Evolutionary conservation across 768 basidiomycete species (phyloP).

Genomic region (Royoungia palumana): DNA sequence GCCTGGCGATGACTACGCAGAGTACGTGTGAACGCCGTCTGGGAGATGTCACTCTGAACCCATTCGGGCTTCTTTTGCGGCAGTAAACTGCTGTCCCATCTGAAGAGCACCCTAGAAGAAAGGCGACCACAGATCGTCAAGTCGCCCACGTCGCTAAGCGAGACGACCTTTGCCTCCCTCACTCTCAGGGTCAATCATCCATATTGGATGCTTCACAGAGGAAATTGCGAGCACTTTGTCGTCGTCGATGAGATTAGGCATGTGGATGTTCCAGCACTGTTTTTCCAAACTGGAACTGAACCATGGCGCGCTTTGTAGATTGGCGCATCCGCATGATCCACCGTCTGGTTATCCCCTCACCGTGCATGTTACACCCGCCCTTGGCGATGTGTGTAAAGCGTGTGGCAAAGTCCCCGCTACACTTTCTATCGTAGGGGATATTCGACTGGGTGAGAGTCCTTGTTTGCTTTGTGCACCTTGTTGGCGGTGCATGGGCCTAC

Average conservation of each 20-base stretch:
- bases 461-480: constrained; percentile 71
- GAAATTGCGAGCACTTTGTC: constrained; percentile 79
- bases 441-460: constrained; percentile 74
- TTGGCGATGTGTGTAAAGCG: constrained; percentile 61
- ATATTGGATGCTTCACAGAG: constrained; percentile 79
- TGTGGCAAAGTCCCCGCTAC: constrained; percentile 71
- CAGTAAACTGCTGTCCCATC: constrained; percentile 48
- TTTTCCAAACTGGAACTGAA: not conserved
- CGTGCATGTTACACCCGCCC: constrained; percentile 57
- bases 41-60: not conserved
- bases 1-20: constrained; percentile 52
- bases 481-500: constrained; percentile 66
- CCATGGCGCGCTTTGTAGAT: constrained; percentile 36
- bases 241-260: constrained; percentile 73
- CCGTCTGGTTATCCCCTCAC: constrained; percentile 63
- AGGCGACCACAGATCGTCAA: constrained; percentile 33
- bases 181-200: constrained; percentile 66
- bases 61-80: not conserved
- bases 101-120: constrained; percentile 32
- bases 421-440: constrained; percentile 64
- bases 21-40: constrained; percentile 33
- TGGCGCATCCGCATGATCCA: constrained; percentile 57
- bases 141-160: constrained; percentile 41
- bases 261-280: not conserved
- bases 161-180: constrained; percentile 52